Evolutionary conservation across 2,329 filamentous ascomycete genomes (phyloP).

Genomic region (Rhynchosporium graminicola): DNA sequence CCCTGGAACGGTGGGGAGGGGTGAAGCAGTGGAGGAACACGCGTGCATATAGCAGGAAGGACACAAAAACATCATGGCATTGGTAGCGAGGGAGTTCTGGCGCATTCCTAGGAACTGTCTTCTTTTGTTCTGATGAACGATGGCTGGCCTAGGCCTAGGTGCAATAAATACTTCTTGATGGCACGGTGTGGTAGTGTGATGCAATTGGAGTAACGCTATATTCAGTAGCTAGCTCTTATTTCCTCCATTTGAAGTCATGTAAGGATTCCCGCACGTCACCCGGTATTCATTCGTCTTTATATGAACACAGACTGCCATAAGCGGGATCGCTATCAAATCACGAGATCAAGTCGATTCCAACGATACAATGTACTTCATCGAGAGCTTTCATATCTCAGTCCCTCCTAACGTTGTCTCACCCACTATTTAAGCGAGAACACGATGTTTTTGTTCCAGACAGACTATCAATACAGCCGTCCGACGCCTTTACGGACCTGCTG

Average conservation of each 20-base stretch:
- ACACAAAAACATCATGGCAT: constrained; percentile 1
- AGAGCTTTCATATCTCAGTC: too few species aligned
- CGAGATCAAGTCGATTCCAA: too few species aligned
- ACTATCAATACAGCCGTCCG: not conserved
- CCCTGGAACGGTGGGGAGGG: not conserved
- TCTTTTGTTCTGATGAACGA: not conserved
- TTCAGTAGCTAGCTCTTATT: not conserved
- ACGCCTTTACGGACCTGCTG: not conserved
- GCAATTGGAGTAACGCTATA: not conserved
- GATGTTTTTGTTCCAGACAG: too few species aligned
- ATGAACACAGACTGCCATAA: too few species aligned
- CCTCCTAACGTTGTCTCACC: too few species aligned
- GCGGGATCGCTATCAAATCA: too few species aligned
- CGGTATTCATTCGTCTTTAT: too few species aligned
- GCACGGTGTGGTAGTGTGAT: not conserved
- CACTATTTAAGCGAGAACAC: too few species aligned
- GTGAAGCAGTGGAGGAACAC: not conserved
- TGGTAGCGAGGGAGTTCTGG: constrained; percentile 21
- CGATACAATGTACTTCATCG: too few species aligned
- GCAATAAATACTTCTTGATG: not conserved
- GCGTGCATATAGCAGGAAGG: not conserved
- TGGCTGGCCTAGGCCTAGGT: not conserved
- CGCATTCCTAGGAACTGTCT: constrained; percentile 1
- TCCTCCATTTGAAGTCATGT: not conserved
- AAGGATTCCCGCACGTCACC: not conserved